phyloP scores from a whole-genome alignment of 441 rosid genomes.

The Omphalea diandra region DNA sequence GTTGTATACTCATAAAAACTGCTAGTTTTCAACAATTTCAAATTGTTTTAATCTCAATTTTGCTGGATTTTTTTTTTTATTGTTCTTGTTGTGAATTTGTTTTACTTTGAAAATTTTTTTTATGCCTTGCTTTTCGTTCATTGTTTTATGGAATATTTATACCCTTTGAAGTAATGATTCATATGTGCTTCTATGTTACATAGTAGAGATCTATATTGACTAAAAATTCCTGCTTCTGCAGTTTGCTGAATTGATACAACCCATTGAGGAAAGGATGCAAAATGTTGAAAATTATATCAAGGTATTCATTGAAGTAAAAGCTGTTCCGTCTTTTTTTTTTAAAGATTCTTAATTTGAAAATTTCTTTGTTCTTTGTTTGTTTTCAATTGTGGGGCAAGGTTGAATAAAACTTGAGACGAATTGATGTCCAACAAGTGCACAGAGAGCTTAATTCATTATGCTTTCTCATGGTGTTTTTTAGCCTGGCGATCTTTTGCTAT shows the following conservation, averaged over 20 bases:
- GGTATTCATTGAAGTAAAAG: constrained; percentile 35
- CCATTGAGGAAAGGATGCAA: constrained; percentile 65
- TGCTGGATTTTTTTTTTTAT: not conserved
- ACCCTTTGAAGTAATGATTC: not conserved
- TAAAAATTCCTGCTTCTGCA: constrained; percentile 32
- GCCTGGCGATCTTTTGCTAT: not conserved
- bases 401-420: not conserved
- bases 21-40: not conserved
- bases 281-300: constrained; percentile 69
- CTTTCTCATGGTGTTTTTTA: not conserved
- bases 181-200: not conserved
- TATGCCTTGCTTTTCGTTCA: not conserved
- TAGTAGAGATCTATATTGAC: not conserved
- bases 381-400: not conserved
- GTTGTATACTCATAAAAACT: not conserved
- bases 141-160: not conserved
- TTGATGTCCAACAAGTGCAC: not conserved
- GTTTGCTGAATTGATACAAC: constrained; percentile 75
- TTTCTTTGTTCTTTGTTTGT: constrained; percentile 1
- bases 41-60: not conserved
- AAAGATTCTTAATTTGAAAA: not conserved
- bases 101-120: not conserved
- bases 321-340: not conserved
- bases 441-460: not conserved
- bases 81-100: not conserved